phyloP scores from a whole-genome alignment of 2,329 filamentous ascomycete species.

The Diatrype stigma region DNA sequence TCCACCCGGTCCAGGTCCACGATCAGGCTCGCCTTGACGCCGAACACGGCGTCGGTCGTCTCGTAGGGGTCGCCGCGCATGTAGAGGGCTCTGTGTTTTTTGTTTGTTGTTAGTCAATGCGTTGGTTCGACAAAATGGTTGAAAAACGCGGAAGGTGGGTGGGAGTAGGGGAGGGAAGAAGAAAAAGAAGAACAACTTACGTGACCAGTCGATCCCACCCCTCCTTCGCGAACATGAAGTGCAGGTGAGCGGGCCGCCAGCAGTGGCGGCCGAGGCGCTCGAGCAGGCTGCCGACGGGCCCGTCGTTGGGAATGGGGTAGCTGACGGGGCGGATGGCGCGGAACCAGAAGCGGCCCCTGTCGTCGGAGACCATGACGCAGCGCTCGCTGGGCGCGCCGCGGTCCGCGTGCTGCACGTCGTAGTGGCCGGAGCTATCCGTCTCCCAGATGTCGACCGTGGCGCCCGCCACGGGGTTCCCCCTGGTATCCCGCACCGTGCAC shows the following conservation, averaged over 20 bases:
- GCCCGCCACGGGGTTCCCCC: constrained; percentile 56
- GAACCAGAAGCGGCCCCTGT: constrained; percentile 77
- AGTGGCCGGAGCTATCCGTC: constrained; percentile 74
- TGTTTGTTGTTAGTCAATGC: constrained; percentile 4
- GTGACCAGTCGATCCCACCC: constrained; percentile 80
- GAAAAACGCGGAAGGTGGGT: background rate
- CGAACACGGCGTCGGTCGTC: constrained; percentile 79
- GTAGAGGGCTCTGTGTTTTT: constrained; percentile 61
- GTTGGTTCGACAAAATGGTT: background rate
- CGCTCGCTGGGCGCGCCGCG: constrained; percentile 63
- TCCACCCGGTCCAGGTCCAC: constrained; percentile 54
- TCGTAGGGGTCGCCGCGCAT: constrained; percentile 76
- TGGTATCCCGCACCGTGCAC: constrained; percentile 65
- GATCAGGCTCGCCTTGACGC: constrained; percentile 77
- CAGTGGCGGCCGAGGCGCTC: constrained; percentile 65
- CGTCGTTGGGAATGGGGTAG: constrained; percentile 82
- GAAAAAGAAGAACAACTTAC: constrained; percentile 50
- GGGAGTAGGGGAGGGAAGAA: too few relatives aligned
- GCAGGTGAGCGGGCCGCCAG: constrained; percentile 74
- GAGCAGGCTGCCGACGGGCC: constrained; percentile 73
- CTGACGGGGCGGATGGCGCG: constrained; percentile 78
- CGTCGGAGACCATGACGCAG: constrained; percentile 65
- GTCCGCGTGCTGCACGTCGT: constrained; percentile 73
- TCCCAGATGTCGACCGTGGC: constrained; percentile 83
- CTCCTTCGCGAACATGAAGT: constrained; percentile 83